Evolutionary conservation across 176 grass and related monocot species (phyloP), one percentile per base, ranked within the genome.

Genomic region (Aegilops longissima): DNA sequence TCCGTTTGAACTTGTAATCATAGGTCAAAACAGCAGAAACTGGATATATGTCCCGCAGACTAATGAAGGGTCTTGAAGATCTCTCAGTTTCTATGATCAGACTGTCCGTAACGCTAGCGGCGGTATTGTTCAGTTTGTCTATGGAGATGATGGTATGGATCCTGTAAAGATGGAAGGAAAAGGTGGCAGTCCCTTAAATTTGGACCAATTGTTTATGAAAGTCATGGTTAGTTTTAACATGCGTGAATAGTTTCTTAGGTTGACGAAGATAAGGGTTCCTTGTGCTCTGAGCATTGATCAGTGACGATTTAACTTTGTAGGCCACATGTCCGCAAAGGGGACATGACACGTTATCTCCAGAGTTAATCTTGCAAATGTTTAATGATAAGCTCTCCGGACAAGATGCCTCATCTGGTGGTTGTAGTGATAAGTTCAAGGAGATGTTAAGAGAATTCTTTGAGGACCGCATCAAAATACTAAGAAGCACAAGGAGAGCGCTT

Each of bases 21-120:
- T 90, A 98, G 96, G 96, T 98, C 58, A 98, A 98, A 95, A 98
- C 96, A 78, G 96, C 96, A 84, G 96, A 98, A 92, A 98, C 96
- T 86, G 96, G 96, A 66, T 98, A 98, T 85, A 98, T 98, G 96
- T 95, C 96, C 42, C 93, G 96, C 14, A 88, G 96, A 91, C 91
- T 98, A 79, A 98, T 95, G 88, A 98, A 98, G 79, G 88, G 93
- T 49, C 87, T 98, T 85, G 96, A 98, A 89, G 96, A 98, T 89
- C 86, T 98, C 47, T 93, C 93, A 8, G 82, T 98, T 89, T 92
- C 77, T 98, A 98, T 89, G 96, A 98, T 81, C 84, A 94, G 79
- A 98, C 96, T 66, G 93, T 98, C 39, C 89, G 93, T 18, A 98
- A 92, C 91, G 93, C 93, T 83, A 95, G 88, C 45, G 88, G 93